These are phyloP conservation scores for Fusarium veterinarium DNA, from an alignment of 2,329 filamentous ascomycete genomes.

Conservation along the genomic window DNA sequence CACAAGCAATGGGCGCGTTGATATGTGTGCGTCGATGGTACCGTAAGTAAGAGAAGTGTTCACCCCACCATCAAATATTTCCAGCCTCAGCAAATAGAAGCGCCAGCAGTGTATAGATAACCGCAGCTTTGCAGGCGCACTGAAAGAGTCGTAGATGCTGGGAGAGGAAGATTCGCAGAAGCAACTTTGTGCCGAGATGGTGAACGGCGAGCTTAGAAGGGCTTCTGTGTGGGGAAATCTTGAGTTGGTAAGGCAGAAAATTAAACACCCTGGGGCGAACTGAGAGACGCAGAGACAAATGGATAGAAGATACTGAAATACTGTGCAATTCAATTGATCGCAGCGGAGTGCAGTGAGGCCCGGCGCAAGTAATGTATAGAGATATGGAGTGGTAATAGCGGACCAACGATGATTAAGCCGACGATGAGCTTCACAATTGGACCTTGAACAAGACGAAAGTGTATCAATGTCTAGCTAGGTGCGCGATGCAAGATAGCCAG, in stretches of 20 bases:
- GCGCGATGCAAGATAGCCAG: constrained; percentile 21
- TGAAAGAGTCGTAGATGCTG: constrained; percentile 13
- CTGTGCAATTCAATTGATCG: constrained; percentile 30
- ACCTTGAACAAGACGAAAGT: constrained; percentile 11
- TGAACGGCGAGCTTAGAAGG: constrained; percentile 10
- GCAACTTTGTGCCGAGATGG: constrained; percentile 14
- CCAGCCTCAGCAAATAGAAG: constrained; percentile 12
- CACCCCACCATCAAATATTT: constrained; percentile 29
- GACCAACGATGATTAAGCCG: constrained; percentile 13
- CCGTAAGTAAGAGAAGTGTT: constrained; percentile 4
- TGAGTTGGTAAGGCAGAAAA: constrained; percentile 23
- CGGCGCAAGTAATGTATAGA: constrained; percentile 13
- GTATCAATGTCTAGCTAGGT: constrained; percentile 12
- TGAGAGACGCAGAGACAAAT: constrained; percentile 7
- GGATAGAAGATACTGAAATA: not conserved
- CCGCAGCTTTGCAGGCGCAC: constrained; percentile 26
- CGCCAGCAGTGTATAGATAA: not conserved
- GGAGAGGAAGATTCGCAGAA: not conserved
- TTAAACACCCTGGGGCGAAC: constrained; percentile 24
- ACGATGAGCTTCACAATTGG: constrained; percentile 17
- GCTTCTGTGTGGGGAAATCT: constrained; percentile 19
- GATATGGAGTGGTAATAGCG: constrained; percentile 18
- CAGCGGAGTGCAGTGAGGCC: constrained; percentile 13
- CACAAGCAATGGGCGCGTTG: constrained; percentile 14
- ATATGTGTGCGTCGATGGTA: constrained; percentile 15